Base-by-base conservation (phyloP, 1,284 basidiomycete species). In the Kwoniella shivajii region DNA sequence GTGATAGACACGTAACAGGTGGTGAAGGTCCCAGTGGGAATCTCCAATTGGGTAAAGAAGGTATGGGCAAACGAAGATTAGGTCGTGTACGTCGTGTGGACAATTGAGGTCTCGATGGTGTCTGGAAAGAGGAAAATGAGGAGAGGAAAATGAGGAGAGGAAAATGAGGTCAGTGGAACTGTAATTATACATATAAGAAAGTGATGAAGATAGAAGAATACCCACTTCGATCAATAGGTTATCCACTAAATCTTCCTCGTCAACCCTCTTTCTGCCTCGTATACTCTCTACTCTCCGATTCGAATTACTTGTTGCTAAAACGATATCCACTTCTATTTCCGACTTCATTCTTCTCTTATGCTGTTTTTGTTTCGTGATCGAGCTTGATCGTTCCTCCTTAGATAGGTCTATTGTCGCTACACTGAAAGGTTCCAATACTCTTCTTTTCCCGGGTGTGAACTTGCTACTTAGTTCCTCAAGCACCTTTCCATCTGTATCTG, bases 21-120 rank as follows among this genome's bases (percentile, higher is more conserved):
- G 69, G 66, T 7, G 69, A 71, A 14, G 69, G 67, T 2, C 51
- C 51, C 14, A 69, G 50, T 1, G 69, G 69, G 59, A 66, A 69
- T 18, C 69, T 59, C 67, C 67, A 71, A n/a, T 41, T 46, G 0
- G 67, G 65, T 13, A 66, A 54, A 31, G 59, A 29, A 14, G 64
- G 64, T 3, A 63, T 49, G 1, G 36, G 31, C 4, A 61, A 57
- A 24, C 45, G 41, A 5, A 57, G 57, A 31, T 48, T 54, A 6
- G 56, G 62, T 29, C 46, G 47, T 26, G 42, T 7, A 27, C 48
- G 38, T n/a, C 45, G 45, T n/a, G 38, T 41, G 10, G 49, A 24
- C 13, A 36, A 20, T n/a, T 26, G 41, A n/a, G 54, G 36, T 13
- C 59, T 33, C 30, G 49, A 47, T 1, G 61, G 61, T 31, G 59